Evolutionary conservation across 345 rosid species (phyloP), one percentile per base, ranked within the genome.

Genomic region (Arabidopsis arenosa): DNA sequence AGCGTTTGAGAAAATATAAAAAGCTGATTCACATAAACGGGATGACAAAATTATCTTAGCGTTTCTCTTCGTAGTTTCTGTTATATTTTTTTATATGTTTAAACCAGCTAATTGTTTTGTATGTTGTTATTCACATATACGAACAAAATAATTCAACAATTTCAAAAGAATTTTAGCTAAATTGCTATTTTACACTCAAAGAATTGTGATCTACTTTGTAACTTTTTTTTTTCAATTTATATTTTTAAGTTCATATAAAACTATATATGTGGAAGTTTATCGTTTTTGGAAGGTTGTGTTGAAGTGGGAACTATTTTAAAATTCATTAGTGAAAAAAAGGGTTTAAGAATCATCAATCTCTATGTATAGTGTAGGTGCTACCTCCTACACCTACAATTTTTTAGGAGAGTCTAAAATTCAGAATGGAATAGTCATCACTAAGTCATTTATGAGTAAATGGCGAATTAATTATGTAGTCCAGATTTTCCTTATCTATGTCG

Each of bases 401-500:
- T 17, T 11, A 12, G 45, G 33, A 17, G 70, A 47, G 47, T 9
- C 72, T 66, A 18, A 40, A 68, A 51, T 39, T 68, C 26, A 40
- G 37, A 68, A 51, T 53, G n/a, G 36, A 53, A 39, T 40, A n/a
- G 40, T 39, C 39, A 40, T 28, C 21, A 58, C 6, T 33, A 35
- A 45, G 5, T 58, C 10, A 32, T 33, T n/a, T 7, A 32, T 33
- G 11, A 33, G 7, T 56, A n/a, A 14, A 18, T 14, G 10, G 8
- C 7, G 28, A 49, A 48, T 56, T 56, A 35, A 56, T 14, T 56
- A 18, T 35, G 17, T 33, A 51, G 30, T 62, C 51, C 44, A 62
- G 53, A 51, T 72, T 62, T 68, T 53, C 35, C 33, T 51, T 62
- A 45, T 44, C 33, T 37, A 15, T 72, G 35, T 59, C 18, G 45